Percentiles rank a stretch among this genome's conserved stretches.
phyloP scores from a whole-genome alignment of 257 asterid species.

The Jaltomata sinuosa region DNA sequence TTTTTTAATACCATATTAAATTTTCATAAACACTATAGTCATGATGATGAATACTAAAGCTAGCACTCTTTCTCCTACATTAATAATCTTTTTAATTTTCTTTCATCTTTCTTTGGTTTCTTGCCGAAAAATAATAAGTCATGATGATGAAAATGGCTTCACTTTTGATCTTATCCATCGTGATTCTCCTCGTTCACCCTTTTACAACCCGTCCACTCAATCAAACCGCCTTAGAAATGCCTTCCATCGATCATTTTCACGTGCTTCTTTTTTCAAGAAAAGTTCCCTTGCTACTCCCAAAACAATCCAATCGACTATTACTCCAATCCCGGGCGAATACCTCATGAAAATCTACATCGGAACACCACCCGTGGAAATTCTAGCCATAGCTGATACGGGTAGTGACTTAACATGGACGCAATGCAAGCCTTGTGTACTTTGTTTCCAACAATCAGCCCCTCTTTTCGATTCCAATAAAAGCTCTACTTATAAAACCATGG shows the following conservation, averaged over 20 bases:
- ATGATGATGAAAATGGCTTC: constrained; percentile 30
- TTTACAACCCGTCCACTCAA: constrained; percentile 1
- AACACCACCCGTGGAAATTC: constrained; percentile 20
- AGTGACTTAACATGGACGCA: constrained; percentile 36
- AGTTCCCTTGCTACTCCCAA: not conserved
- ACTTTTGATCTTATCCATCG: constrained; percentile 43
- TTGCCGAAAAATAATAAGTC: not conserved
- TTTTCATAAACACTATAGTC: not conserved
- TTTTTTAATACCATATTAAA: not conserved
- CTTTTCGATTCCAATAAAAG: constrained; percentile 17
- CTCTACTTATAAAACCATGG: not conserved
- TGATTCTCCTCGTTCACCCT: constrained; percentile 31
- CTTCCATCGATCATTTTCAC: constrained; percentile 25
- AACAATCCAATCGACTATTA: not conserved
- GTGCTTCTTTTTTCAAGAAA: constrained; percentile 16
- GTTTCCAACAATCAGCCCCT: constrained; percentile 19
- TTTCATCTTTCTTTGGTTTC: not conserved
- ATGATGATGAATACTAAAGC: not conserved
- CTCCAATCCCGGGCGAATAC: constrained; percentile 8
- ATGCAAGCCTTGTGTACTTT: constrained; percentile 28
- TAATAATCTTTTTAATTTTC: not conserved
- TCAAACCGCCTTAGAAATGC: constrained; percentile 12
- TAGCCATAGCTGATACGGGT: constrained; percentile 33
- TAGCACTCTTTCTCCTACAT: not conserved
- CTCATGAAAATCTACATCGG: constrained; percentile 25